phyloP scores from a whole-genome alignment of 805 yeast genomes.

The Sungouiozyma ichnusensis region DNA sequence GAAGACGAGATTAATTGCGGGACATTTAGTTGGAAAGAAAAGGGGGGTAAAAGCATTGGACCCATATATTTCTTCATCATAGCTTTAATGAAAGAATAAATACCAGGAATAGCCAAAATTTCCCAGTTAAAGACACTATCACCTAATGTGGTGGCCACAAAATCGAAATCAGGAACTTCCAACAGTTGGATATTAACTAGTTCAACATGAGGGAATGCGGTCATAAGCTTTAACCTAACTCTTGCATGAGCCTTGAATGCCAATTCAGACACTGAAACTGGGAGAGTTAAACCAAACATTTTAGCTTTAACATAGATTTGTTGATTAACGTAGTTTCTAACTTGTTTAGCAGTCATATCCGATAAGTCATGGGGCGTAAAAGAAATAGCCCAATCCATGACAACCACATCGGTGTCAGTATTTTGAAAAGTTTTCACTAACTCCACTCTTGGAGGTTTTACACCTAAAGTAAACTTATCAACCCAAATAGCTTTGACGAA shows the following conservation, averaged over 20 bases:
- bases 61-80: constrained; percentile 82
- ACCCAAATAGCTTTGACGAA: constrained; percentile 78
- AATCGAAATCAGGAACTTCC: constrained; percentile 85
- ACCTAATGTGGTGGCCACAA: constrained; percentile 61
- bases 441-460: constrained; percentile 92
- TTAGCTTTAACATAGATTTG: constrained; percentile 65
- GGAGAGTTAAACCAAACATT: constrained; percentile 73
- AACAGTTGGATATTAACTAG: constrained; percentile 77
- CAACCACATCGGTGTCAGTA: constrained; percentile 86
- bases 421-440: constrained; percentile 80
- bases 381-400: constrained; percentile 94
- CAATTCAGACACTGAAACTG: constrained; percentile 70
- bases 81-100: constrained; percentile 69
- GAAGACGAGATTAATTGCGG: constrained; percentile 87
- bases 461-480: constrained; percentile 82
- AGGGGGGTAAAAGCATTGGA: constrained; percentile 78
- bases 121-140: constrained; percentile 84
- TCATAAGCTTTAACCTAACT: constrained; percentile 80
- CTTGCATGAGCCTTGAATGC: constrained; percentile 67
- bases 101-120: constrained; percentile 76
- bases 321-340: constrained; percentile 77
- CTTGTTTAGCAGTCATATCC: constrained; percentile 77
- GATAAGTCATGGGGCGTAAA: constrained; percentile 85
- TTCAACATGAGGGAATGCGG: constrained; percentile 86
- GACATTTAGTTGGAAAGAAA: constrained; percentile 84